These are phyloP conservation scores for Coemansia sp. DNA, from an alignment of 192 early-diverging fungal genomes.

Conservation along the genomic window DNA sequence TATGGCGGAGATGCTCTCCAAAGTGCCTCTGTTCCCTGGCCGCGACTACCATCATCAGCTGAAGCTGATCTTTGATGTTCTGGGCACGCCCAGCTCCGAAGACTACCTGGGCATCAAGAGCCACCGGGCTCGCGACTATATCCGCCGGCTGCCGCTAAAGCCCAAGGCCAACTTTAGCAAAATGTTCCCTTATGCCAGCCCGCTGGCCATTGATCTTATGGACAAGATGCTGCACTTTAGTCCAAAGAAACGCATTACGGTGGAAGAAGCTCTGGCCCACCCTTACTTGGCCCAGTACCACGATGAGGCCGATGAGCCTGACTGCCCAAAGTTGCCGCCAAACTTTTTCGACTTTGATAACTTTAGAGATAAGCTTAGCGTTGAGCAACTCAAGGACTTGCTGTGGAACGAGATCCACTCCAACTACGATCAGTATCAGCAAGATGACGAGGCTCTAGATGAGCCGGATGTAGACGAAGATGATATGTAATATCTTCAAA, in stretches of 20 bases:
- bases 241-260: constrained; percentile 84
- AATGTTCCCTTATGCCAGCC: constrained; percentile 86
- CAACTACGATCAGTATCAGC: constrained; percentile 31
- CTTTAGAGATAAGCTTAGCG: constrained; percentile 76
- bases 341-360: constrained; percentile 86
- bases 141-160: constrained; percentile 84
- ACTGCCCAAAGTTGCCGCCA: constrained; percentile 67
- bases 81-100: constrained; percentile 95
- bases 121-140: constrained; percentile 83
- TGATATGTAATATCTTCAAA: constrained; percentile 8
- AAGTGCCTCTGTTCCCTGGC: constrained; percentile 78
- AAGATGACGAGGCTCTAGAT: constrained; percentile 21
- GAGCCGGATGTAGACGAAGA: constrained; percentile 19
- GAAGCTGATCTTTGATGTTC: constrained; percentile 88
- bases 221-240: constrained; percentile 83
- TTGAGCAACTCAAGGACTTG: constrained; percentile 71
- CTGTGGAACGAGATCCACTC: constrained; percentile 51
- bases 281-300: constrained; percentile 82
- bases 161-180: constrained; percentile 74
- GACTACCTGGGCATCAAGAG: constrained; percentile 79
- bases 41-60: constrained; percentile 95
- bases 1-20: constrained; percentile 77
- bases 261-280: constrained; percentile 86
- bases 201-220: constrained; percentile 85
- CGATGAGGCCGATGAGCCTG: constrained; percentile 68